Evolutionary conservation across 1,284 basidiomycete species (phyloP).

Genomic region (Ganoderma meredithae): DNA sequence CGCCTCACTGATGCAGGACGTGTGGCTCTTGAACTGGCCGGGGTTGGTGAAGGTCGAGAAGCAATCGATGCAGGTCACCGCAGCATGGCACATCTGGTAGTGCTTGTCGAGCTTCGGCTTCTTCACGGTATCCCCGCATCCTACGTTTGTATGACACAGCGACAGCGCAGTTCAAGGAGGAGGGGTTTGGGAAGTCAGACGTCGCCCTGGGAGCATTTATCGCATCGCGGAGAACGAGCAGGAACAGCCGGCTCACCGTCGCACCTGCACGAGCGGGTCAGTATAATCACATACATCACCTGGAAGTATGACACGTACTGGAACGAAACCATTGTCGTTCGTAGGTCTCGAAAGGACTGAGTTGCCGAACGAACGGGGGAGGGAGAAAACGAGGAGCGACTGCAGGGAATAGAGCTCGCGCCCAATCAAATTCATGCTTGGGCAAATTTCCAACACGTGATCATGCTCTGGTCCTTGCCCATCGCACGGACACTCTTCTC

Average conservation of each 20-base stretch:
- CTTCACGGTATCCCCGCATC: constrained; percentile 86
- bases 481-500: neutral
- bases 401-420: neutral
- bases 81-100: constrained; percentile 61
- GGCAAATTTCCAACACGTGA: constrained; percentile 35
- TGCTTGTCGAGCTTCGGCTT: constrained; percentile 90
- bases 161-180: neutral
- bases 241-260: constrained; percentile 46
- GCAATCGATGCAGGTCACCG: constrained; percentile 91
- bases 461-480: neutral
- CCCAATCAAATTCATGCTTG: constrained; percentile 24
- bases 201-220: constrained; percentile 19
- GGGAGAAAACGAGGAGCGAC: constrained; percentile 9
- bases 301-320: constrained; percentile 47
- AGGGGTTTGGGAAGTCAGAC: constrained; percentile 20
- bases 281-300: neutral
- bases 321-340: constrained; percentile 57
- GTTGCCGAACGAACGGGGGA: constrained; percentile 4
- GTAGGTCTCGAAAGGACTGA: neutral
- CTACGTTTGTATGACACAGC: constrained; percentile 44
- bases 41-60: constrained; percentile 80
- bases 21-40: constrained; percentile 83
- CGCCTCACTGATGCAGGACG: constrained; percentile 86
- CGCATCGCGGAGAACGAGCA: constrained; percentile 20
- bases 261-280: constrained; percentile 45